Percentiles rank a stretch among this genome's conserved stretches.
Conservation (phyloP, 106 monocot genomes). For the Acanthochlamys bracteata region DNA sequence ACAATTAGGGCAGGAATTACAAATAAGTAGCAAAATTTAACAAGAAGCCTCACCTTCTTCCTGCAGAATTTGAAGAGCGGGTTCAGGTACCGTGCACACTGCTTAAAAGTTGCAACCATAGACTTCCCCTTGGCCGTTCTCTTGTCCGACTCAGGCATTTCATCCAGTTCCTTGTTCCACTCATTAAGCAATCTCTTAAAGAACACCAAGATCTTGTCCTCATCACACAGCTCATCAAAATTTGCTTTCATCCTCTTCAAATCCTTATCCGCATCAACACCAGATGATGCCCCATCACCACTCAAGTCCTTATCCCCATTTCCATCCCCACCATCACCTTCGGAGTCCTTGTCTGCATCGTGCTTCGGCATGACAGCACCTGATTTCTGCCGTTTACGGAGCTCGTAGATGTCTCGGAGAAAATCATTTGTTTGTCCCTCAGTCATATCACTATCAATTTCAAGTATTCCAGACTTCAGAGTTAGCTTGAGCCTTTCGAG, state of each 20-base stretch:
- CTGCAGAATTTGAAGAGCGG: constrained; percentile 96
- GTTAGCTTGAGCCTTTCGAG: constrained; percentile 74
- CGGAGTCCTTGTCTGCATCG: constrained; percentile 28
- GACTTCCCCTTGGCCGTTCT: constrained; percentile 86
- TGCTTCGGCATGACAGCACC: constrained; percentile 44
- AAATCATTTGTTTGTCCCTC: constrained; percentile 98
- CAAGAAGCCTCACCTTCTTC: constrained; percentile 56
- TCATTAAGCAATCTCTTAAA: constrained; percentile 86
- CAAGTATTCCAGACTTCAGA: constrained; percentile 75
- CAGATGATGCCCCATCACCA: constrained; percentile 48
- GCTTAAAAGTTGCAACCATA: constrained; percentile 88
- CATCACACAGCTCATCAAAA: constrained; percentile 80
- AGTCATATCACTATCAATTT: constrained; percentile 86
- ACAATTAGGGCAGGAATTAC: background rate
- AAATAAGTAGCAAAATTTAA: background rate
- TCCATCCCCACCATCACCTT: constrained; percentile 28
- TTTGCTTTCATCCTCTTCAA: constrained; percentile 63
- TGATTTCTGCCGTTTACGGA: constrained; percentile 82
- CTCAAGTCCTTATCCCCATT: constrained; percentile 40
- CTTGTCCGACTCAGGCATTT: constrained; percentile 70
- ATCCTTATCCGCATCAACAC: constrained; percentile 67
- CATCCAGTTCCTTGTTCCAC: constrained; percentile 86
- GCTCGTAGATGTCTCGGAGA: constrained; percentile 85
- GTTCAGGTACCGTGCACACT: constrained; percentile 83
- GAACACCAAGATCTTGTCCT: constrained; percentile 95